phyloP scores from a whole-genome alignment of 1,284 basidiomycete genomes.

The Sporisorium scitamineum region DNA sequence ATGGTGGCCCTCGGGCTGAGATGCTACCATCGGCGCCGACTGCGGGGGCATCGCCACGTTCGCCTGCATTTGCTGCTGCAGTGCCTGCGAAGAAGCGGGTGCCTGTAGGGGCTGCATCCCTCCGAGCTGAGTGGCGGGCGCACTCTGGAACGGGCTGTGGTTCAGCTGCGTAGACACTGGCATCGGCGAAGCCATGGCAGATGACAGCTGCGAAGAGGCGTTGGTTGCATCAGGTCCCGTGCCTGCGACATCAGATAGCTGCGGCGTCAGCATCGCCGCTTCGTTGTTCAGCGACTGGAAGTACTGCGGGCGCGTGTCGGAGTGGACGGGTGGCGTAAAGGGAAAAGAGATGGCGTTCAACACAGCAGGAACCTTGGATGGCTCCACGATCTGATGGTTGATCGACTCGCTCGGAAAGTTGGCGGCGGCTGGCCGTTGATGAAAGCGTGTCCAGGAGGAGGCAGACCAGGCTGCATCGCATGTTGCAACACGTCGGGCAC shows the following conservation, averaged over 20 bases:
- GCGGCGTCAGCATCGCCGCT: conserved; percentile 43
- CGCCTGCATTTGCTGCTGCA: conserved; percentile 45
- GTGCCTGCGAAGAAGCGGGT: conserved; percentile 31
- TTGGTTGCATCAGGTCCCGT: conserved; percentile 14
- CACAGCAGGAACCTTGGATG: conserved; percentile 57
- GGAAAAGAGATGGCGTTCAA: conserved; percentile 61
- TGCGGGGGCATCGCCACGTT: conserved; percentile 24
- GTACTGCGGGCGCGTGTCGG: conserved; percentile 48
- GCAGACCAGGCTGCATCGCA: conserved; percentile 21
- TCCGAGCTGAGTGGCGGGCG: conserved; percentile 20
- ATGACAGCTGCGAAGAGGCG: conserved; percentile 33
- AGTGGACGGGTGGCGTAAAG: conserved; percentile 61
- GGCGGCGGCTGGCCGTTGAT: conserved; percentile 48
- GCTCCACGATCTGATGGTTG: conserved; percentile 62
- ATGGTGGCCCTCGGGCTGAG: conserved; percentile 30
- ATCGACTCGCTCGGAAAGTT: conserved; percentile 53
- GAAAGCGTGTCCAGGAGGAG: conserved; percentile 35
- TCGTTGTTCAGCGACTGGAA: conserved; percentile 50
- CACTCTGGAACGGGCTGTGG: conserved; percentile 38
- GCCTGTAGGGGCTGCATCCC: conserved; percentile 32
- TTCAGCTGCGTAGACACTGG: conserved; percentile 39
- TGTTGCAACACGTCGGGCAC: conserved; percentile 28
- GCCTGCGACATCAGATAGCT: conserved; percentile 37
- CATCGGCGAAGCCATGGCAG: conserved; percentile 46
- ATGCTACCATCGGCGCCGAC: conserved; percentile 36